phyloP scores from a whole-genome alignment of 257 asterid species.

The Agastache rugosa region DNA sequence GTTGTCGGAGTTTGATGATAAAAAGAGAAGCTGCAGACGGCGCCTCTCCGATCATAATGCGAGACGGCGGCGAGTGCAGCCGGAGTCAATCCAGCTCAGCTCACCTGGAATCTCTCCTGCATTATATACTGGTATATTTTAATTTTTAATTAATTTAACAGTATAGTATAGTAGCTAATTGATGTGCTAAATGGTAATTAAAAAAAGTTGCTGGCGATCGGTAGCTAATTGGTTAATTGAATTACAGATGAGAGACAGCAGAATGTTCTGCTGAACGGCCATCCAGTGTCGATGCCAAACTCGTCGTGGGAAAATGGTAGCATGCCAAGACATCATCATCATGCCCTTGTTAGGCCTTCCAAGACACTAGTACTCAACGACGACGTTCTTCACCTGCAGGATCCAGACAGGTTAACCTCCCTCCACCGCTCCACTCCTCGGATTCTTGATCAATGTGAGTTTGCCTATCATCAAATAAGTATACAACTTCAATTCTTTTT shows the following conservation, averaged over 20 bases:
- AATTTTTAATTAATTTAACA: too few species aligned
- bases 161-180: too few species aligned
- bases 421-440: constrained; percentile 37
- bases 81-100: constrained; percentile 48
- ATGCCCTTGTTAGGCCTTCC: constrained; percentile 31
- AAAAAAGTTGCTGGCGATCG: too few species aligned
- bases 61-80: constrained; percentile 73
- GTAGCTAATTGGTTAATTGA: too few species aligned
- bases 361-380: neutral
- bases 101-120: constrained; percentile 48
- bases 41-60: constrained; percentile 88
- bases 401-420: neutral
- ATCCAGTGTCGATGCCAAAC: constrained; percentile 41
- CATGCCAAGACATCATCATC: constrained; percentile 31
- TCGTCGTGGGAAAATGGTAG: constrained; percentile 40
- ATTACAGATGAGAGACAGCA: constrained; percentile 47
- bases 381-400: constrained; percentile 28
- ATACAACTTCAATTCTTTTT: too few species aligned
- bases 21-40: constrained; percentile 79
- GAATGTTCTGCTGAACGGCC: constrained; percentile 39
- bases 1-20: constrained; percentile 76
- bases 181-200: too few species aligned
- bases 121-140: constrained; percentile 45
- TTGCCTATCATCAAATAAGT: too few species aligned
- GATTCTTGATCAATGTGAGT: constrained; percentile 48